These are phyloP conservation scores for Phytophthora litchii DNA, from an alignment of 352 stramenopile genomes.

Conservation along the genomic window DNA sequence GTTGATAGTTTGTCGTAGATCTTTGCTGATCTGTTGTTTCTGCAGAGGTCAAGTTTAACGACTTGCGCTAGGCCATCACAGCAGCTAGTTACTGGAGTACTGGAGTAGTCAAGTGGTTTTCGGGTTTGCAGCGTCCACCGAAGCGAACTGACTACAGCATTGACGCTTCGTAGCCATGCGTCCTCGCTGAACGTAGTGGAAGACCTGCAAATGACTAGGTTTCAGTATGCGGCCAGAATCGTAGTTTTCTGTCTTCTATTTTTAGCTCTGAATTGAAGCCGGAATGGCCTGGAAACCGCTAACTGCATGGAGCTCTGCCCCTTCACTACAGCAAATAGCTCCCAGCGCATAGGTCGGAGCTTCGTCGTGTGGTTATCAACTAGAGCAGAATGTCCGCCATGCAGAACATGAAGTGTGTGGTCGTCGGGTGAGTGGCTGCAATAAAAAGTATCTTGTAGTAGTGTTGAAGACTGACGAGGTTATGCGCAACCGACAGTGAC, in stretches of 20 bases:
- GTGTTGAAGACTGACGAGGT: conserved; percentile 8
- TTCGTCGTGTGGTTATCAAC: not conserved
- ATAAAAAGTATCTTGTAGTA: conserved; percentile 3
- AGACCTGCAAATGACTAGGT: conserved; percentile 18
- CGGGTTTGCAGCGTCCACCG: conserved; percentile 5
- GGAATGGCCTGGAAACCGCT: conserved; percentile 40
- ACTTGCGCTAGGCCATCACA: conserved; percentile 44
- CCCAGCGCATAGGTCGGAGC: conserved; percentile 7
- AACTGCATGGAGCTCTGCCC: conserved; percentile 10
- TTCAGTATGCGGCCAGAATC: conserved; percentile 28
- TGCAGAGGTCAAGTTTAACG: conserved; percentile 78
- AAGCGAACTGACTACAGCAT: conserved; percentile 13
- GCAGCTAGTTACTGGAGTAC: too few relatives aligned
- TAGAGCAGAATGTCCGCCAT: conserved; percentile 57
- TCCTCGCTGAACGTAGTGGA: conserved; percentile 21
- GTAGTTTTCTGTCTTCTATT: conserved; percentile 36
- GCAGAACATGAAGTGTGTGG: conserved; percentile 97
- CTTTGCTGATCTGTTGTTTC: conserved; percentile 10
- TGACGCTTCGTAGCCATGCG: conserved; percentile 12
- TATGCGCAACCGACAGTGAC: conserved; percentile 65
- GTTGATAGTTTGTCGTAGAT: not conserved
- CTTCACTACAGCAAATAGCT: conserved; percentile 32
- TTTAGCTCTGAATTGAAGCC: conserved; percentile 47
- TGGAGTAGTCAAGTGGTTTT: conserved; percentile 4
- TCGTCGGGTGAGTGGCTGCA: conserved; percentile 69